These are phyloP conservation scores for Penicillium brevicompactum DNA, from an alignment of 2,329 filamentous ascomycete species.

Conservation along the genomic window DNA sequence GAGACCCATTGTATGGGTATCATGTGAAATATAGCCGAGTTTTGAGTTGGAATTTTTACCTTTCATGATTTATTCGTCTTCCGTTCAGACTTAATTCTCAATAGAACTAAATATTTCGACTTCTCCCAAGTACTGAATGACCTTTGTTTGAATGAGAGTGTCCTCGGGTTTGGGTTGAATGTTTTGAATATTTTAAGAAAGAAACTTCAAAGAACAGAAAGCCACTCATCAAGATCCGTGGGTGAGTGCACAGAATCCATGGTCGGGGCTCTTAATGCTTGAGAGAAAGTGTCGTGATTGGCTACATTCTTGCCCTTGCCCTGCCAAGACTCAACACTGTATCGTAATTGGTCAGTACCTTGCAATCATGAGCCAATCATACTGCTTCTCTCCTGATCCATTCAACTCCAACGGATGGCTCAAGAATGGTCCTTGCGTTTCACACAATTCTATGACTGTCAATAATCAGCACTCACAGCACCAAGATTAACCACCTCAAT, in stretches of 20 bases:
- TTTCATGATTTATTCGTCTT: no score
- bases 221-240: no score
- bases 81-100: no score
- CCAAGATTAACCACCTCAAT: no score
- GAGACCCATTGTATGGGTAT: background rate
- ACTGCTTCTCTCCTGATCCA: slow-evolving; percentile 1
- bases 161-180: background rate
- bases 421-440: background rate
- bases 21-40: background rate
- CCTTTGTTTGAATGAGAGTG: no score
- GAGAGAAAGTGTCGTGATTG: background rate
- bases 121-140: no score
- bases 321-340: background rate
- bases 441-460: background rate
- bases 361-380: background rate
- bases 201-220: background rate
- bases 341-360: background rate
- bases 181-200: background rate
- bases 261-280: background rate
- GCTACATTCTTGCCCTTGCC: background rate
- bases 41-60: background rate
- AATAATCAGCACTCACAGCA: no score
- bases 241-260: no score
- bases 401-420: background rate
- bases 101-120: no score